phyloP scores from a whole-genome alignment of 202 grass and related monocot species.

The Musa balbisiana region DNA sequence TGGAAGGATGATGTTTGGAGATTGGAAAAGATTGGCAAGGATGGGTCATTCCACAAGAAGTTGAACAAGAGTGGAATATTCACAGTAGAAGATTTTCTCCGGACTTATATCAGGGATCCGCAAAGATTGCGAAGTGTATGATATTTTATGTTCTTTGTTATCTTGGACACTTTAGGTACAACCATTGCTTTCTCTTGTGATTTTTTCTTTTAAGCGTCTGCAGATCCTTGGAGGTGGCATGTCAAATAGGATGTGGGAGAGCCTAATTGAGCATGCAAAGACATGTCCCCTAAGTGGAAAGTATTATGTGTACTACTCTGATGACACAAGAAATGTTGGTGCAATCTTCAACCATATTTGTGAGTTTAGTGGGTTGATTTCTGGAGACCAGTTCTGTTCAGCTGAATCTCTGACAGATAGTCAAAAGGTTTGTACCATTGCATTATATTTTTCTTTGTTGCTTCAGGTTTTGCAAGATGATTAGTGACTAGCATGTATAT shows the following conservation, averaged over 20 bases:
- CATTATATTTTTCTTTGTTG: neutral
- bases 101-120: constrained; percentile 5
- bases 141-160: neutral
- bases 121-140: constrained; percentile 18
- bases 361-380: constrained; percentile 17
- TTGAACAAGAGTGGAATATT: constrained; percentile 8
- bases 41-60: constrained; percentile 22
- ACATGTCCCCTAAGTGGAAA: constrained; percentile 12
- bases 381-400: constrained; percentile 19
- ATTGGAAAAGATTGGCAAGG: constrained; percentile 25
- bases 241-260: constrained; percentile 23
- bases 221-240: constrained; percentile 19
- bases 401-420: constrained; percentile 8
- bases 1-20: constrained; percentile 20
- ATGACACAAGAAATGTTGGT: constrained; percentile 13
- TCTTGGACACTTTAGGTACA: neutral
- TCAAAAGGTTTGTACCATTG: constrained; percentile 10
- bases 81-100: constrained; percentile 23
- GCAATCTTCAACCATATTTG: constrained; percentile 20
- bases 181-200: neutral
- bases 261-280: constrained; percentile 18
- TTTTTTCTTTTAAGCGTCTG: neutral
- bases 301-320: constrained; percentile 15
- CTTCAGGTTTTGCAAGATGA: neutral
- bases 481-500: neutral